Conservation (phyloP, 345 rosid species). For the Eucalyptus fibrosa region DNA sequence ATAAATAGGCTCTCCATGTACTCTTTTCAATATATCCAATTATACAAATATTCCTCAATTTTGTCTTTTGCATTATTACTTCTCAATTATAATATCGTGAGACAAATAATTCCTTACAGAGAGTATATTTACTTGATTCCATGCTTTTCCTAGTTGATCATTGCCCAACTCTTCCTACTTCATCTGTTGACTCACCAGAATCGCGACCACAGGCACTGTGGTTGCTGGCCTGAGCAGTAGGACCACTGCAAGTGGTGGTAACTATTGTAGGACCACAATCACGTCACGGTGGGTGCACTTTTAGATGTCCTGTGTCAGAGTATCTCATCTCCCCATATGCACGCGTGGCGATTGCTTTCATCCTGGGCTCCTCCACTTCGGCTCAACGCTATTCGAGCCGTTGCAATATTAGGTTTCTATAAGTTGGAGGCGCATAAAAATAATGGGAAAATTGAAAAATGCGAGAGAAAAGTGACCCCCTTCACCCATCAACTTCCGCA, state of each 20-base stretch:
- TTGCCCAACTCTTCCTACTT: background rate
- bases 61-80: too few relatives aligned
- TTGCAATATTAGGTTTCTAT: background rate
- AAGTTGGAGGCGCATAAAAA: background rate
- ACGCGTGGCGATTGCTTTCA: background rate
- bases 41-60: too few relatives aligned
- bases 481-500: background rate
- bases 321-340: background rate
- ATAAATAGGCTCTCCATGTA: too few relatives aligned
- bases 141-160: too few relatives aligned
- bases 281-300: background rate
- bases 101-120: too few relatives aligned
- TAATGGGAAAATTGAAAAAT: background rate
- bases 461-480: background rate
- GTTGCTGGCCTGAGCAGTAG: background rate
- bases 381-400: background rate
- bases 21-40: too few relatives aligned
- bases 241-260: background rate
- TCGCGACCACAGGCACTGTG: background rate
- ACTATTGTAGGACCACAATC: background rate
- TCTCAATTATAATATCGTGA: too few relatives aligned
- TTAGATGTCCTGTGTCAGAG: background rate
- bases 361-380: background rate
- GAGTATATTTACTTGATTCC: too few relatives aligned
- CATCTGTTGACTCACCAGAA: background rate